A percentile compares a stretch with the other conserved stretches of the same genome.
phyloP scores from a whole-genome alignment of 1,284 basidiomycete genomes.

The Vanrija pseudolonga region DNA sequence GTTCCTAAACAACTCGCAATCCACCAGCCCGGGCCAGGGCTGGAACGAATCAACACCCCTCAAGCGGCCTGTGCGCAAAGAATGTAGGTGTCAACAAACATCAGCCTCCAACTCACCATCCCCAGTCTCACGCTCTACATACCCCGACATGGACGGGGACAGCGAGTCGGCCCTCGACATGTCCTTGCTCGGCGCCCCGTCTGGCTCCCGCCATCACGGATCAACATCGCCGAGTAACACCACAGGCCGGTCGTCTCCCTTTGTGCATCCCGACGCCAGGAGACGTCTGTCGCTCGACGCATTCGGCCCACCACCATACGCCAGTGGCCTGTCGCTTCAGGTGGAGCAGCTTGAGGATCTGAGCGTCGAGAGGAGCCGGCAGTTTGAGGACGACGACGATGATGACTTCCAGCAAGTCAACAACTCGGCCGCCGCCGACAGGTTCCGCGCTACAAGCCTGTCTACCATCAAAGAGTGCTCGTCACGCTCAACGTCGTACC shows the following conservation, averaged over 20 bases:
- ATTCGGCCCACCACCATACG: not conserved
- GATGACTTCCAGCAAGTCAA: constrained; percentile 1
- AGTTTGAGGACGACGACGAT: not conserved
- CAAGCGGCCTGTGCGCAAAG: too few relatives aligned
- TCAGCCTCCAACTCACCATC: not conserved
- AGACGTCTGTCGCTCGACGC: not conserved
- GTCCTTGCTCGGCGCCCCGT: too few relatives aligned
- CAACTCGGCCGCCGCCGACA: not conserved
- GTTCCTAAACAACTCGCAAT: not conserved
- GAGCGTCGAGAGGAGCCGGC: not conserved
- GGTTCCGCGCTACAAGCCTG: not conserved
- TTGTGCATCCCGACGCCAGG: not conserved
- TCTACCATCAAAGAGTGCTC: not conserved
- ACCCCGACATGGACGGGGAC: not conserved
- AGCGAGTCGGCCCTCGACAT: not conserved
- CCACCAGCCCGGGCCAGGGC: too few relatives aligned
- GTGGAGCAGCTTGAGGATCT: not conserved
- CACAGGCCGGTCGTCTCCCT: not conserved
- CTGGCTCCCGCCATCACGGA: too few relatives aligned
- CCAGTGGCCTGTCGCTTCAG: too few relatives aligned
- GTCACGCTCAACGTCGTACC: too few relatives aligned
- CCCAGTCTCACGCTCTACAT: not conserved
- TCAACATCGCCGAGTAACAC: not conserved
- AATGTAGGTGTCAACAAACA: not conserved
- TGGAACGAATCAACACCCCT: too few relatives aligned